Percentiles rank a stretch among this genome's conserved stretches.
phyloP scores from a whole-genome alignment of 441 rosid genomes.

The Brassica balearica region DNA sequence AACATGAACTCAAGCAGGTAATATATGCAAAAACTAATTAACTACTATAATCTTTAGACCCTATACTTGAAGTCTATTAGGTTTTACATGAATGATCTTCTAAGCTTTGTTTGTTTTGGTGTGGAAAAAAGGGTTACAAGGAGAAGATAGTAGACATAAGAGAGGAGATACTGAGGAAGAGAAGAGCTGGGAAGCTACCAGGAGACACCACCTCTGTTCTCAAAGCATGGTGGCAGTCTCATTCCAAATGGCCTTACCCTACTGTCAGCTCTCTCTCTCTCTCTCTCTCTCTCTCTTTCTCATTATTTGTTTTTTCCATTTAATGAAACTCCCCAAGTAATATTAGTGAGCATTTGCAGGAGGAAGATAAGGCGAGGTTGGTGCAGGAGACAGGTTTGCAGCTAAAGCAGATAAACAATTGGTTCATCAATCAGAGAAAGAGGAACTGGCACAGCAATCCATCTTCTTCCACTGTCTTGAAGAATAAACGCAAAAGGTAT shows the following conservation, averaged over 20 bases:
- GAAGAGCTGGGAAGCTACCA: conserved; percentile 99
- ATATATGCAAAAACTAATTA: not conserved
- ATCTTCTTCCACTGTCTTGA: conserved; percentile 81
- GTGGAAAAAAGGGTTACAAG: conserved; percentile 76
- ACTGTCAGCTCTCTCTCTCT: conserved; percentile 2
- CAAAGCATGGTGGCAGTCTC: conserved; percentile 98
- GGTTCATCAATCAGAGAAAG: conserved; percentile 98
- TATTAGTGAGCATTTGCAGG: conserved; percentile 51
- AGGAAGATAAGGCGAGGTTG: conserved; percentile 94
- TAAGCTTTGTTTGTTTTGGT: conserved; percentile 6
- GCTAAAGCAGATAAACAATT: conserved; percentile 94
- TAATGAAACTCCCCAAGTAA: not conserved
- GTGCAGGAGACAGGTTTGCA: conserved; percentile 98
- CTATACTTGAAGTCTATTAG: not conserved
- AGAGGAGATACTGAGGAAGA: conserved; percentile 96
- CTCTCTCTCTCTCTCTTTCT: not conserved
- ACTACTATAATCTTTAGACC: not conserved
- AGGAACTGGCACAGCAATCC: conserved; percentile 98
- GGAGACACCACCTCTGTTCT: conserved; percentile 96
- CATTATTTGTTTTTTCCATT: too few relatives aligned
- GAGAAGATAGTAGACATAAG: conserved; percentile 86
- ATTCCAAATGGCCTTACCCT: conserved; percentile 96
- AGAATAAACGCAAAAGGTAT: conserved; percentile 95
- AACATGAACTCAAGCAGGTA: conserved; percentile 98
- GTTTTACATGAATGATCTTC: not conserved